Evolutionary conservation across 179 eudicot genomes (phyloP), one percentile per base, ranked within the genome.

Genomic region (Pouteria campechiana): DNA sequence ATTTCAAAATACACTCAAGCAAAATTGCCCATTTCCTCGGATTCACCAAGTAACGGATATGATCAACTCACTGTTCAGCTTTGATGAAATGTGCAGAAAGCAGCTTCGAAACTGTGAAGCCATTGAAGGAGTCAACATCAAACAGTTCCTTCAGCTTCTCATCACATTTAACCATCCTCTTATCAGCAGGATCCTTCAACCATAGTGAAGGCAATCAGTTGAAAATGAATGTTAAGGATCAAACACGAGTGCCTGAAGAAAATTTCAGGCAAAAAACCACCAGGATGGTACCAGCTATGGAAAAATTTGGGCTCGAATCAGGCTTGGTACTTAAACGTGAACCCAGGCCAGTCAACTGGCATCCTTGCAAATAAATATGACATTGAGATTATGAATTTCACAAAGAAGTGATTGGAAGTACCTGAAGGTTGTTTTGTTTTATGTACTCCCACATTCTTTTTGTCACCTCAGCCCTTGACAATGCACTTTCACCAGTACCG

Each of bases 81-180:
- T 78, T 85, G 46, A 78, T 30, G 53, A 89, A 70, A 64, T 89
- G 97, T 7, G 58, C 49, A 4, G 71, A 46, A 4, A 89, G 61
- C 37, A 75, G 79, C 29, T 81, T 84, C 2, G 95, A 59, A 48
- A 89, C 86, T 0, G 73, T 52, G 62, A 89, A 78, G 44, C 97
- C 89, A 41, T 50, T 23, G 63, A 89, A 89, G 21, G 80, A 46
- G 48, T 85, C 93, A 1, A 89, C 74, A 46, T 79, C 67, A 35
- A 89, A 76, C 44, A 84, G 86, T 72, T 85, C 97, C 72, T 73
- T 81, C 50, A 89, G 78, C 92, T 85, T 89, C 64, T 76, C 97
- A 20, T 89, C 97, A n/a, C 95, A 71, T 57, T 81, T 14, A 43
- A 89, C 73, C 25, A 63, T 86, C 64, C 81, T 75, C 67, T 61